Conservation (phyloP, 2,329 filamentous ascomycete species). For the Alternaria novae-zelandiae region DNA sequence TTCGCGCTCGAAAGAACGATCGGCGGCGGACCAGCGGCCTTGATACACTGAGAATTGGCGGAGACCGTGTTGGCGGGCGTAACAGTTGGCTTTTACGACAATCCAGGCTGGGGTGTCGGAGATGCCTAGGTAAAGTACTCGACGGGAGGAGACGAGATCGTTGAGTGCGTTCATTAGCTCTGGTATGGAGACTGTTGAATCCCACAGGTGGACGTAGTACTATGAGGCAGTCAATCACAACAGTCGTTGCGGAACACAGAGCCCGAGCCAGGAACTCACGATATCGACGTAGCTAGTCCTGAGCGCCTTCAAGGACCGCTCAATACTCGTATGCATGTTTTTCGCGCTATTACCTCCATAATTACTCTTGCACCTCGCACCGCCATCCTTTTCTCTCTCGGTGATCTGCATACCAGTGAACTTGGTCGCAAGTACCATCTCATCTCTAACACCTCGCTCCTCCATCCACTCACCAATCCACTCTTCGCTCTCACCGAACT, state of each 20-base stretch:
- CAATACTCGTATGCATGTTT: conserved; percentile 21
- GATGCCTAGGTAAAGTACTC: conserved; percentile 55
- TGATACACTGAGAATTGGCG: conserved; percentile 51
- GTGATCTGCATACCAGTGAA: conserved; percentile 44
- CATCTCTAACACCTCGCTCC: conserved; percentile 44
- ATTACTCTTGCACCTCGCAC: conserved; percentile 27
- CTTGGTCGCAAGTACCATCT: conserved; percentile 53
- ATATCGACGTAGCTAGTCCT: conserved; percentile 71
- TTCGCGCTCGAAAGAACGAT: conserved; percentile 54
- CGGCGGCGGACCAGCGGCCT: conserved; percentile 51
- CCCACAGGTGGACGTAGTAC: conserved; percentile 52
- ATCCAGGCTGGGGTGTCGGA: conserved; percentile 54
- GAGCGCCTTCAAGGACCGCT: conserved; percentile 24
- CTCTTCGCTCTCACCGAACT: conserved; percentile 50
- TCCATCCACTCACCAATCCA: conserved; percentile 56
- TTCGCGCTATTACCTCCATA: conserved; percentile 24
- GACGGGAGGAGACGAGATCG: conserved; percentile 48
- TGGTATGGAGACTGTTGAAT: conserved; percentile 51
- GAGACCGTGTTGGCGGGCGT: conserved; percentile 51
- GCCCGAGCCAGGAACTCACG: conserved; percentile 16
- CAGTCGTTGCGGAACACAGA: background rate
- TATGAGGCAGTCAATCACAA: conserved; percentile 31
- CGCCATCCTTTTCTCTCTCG: conserved; percentile 9
- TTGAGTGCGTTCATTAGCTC: conserved; percentile 55
- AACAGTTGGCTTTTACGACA: conserved; percentile 36